Base-by-base conservation (phyloP, 495 filamentous ascomycete species). In the Chaetomidium leptoderma region DNA sequence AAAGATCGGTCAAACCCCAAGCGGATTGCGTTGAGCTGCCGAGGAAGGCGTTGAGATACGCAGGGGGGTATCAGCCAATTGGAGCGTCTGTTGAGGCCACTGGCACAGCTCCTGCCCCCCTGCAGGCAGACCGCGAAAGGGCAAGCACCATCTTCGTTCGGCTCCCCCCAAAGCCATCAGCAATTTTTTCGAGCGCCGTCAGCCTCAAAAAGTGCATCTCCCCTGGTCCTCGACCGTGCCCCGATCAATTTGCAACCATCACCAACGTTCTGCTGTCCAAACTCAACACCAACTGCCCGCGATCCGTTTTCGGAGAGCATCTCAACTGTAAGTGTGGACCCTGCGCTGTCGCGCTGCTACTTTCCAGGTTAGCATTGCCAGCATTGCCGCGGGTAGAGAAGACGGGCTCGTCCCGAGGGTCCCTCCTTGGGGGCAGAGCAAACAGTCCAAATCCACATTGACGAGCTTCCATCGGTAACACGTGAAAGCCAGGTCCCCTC, bases 401-500 rank as follows among this genome's bases (percentile, higher is more conserved):
- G 24, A 23, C 19, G 35, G 39, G 30, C 33, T 27, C 14, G n/a
- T 11, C 42, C 42, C 39, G 21, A 5, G 40, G 16, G 24, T 53
- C 36, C 52, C 53, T 52, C 35, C 57, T 61, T 27, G 59, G 58
- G 30, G 54, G 26, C 50, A 30, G 10, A 23, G 17, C 29, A 47
- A 24, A 10, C 33, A 32, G 37, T 33, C 17, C 40, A 45, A 54
- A 51, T 16, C 59, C 54, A 53, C 55, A 37, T 19, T 50, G 43
- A 35, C 51, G 52, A 21, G 40, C 52, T 33, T 10, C 46, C 51
- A 66, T 67, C 64, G 67, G 68, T 70, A 67, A 74, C 67, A 66
- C 64, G 69, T 67, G 69, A 66, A 63, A 65, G 63, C 63, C 57
- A 68, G 66, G 57, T 40, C 58, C 55, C 53, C 60, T 52, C 27